Evolutionary conservation across 140 eudicot species (phyloP).

Genomic region (Erigeron philadelphicus): DNA sequence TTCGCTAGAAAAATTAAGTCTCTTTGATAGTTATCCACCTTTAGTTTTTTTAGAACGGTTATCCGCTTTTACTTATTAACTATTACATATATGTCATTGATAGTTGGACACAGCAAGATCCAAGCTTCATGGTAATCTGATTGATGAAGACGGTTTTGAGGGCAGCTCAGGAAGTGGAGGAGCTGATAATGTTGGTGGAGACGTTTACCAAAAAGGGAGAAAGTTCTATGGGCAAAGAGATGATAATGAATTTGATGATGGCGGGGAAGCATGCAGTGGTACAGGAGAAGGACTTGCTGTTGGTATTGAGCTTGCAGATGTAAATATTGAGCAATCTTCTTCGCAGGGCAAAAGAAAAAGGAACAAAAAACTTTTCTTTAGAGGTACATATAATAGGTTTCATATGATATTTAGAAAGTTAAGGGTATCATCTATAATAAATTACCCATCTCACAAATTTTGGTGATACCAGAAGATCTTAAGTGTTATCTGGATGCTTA

Average conservation of each 20-base stretch:
- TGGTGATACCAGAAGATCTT: constrained; percentile 6
- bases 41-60: neutral
- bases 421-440: neutral
- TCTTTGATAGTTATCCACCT: constrained; percentile 13
- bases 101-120: constrained; percentile 38
- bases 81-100: constrained; percentile 10
- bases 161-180: constrained; percentile 65
- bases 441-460: constrained; percentile 11
- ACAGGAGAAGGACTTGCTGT: constrained; percentile 69
- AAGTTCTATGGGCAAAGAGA: constrained; percentile 36
- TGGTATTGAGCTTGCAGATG: constrained; percentile 36
- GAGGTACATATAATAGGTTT: constrained; percentile 39
- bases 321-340: constrained; percentile 40
- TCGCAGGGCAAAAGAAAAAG: constrained; percentile 61
- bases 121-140: constrained; percentile 44
- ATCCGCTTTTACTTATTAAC: neutral
- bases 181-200: constrained; percentile 40
- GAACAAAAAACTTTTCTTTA: constrained; percentile 57
- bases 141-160: constrained; percentile 60
- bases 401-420: neutral
- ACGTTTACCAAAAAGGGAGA: constrained; percentile 38
- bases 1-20: neutral
- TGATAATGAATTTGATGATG: constrained; percentile 58
- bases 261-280: constrained; percentile 79
- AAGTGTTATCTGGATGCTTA: neutral